These are phyloP conservation scores for Psilocybe subaeruginosa DNA, from an alignment of 768 basidiomycete genomes.

Conservation along the genomic window DNA sequence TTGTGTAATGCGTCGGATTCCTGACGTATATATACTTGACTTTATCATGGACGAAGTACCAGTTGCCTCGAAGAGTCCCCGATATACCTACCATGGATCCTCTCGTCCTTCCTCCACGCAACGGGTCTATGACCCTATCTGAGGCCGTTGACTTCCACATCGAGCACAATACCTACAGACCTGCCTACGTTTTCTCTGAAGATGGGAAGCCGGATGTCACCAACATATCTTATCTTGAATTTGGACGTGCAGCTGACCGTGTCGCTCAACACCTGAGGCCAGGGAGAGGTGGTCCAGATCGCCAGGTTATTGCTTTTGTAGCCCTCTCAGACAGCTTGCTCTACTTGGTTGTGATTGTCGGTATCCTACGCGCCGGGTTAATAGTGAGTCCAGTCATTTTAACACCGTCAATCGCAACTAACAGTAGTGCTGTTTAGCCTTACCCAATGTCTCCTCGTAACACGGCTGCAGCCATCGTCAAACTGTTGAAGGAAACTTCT, in stretches of 20 bases:
- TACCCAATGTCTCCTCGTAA: slow-evolving; percentile 45
- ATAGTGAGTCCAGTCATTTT: slow-evolving; percentile 25
- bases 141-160: slow-evolving; percentile 37
- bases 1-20: too few relatives aligned
- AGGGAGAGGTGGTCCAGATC: slow-evolving; percentile 22
- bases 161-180: slow-evolving; percentile 30
- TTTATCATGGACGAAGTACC: neutral
- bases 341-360: slow-evolving; percentile 45
- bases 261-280: slow-evolving; percentile 42
- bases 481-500: slow-evolving; percentile 37
- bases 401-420: neutral
- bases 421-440: slow-evolving; percentile 28
- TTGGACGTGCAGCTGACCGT: slow-evolving; percentile 46
- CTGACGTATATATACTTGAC: neutral
- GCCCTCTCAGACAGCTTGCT: slow-evolving; percentile 36
- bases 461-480: slow-evolving; percentile 34
- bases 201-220: slow-evolving; percentile 19
- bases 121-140: slow-evolving; percentile 35
- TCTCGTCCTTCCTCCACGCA: slow-evolving; percentile 23
- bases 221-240: slow-evolving; percentile 42
- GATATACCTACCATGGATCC: neutral
- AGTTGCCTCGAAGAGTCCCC: too few relatives aligned
- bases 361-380: slow-evolving; percentile 37
- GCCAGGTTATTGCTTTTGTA: slow-evolving; percentile 38
- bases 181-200: slow-evolving; percentile 33